Conservation (phyloP, 768 basidiomycete genomes). For the Russula griseocarnosa region DNA sequence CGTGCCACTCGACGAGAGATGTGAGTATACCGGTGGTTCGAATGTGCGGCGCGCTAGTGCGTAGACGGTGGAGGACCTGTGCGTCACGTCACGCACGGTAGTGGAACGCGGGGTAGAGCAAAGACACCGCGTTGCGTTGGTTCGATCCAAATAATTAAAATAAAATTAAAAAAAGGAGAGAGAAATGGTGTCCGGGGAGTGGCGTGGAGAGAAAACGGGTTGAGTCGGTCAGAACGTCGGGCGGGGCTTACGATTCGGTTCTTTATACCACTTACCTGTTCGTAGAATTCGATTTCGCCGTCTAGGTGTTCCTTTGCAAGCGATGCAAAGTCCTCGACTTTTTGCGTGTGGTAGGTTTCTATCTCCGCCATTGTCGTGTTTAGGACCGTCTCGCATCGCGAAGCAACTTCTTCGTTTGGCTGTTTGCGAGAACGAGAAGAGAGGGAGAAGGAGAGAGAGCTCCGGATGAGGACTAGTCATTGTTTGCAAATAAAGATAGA, state of each 20-base stretch:
- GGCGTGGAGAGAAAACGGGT: background rate
- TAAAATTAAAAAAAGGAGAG: no score
- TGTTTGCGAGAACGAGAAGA: slow-evolving; percentile 34
- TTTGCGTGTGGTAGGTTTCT: slow-evolving; percentile 72
- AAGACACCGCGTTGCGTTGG: background rate
- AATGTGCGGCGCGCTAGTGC: slow-evolving; percentile 53
- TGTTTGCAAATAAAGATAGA: background rate
- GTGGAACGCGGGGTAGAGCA: no score
- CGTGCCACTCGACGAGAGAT: slow-evolving; percentile 46
- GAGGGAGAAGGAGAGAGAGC: background rate
- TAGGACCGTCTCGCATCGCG: slow-evolving; percentile 81
- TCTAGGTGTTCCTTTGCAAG: slow-evolving; percentile 68
- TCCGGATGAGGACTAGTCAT: slow-evolving; percentile 5
- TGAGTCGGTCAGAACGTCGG: background rate
- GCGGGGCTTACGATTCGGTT: background rate
- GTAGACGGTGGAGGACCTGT: slow-evolving; percentile 57
- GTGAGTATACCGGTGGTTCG: slow-evolving; percentile 46
- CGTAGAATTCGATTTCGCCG: slow-evolving; percentile 71
- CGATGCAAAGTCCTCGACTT: slow-evolving; percentile 60
- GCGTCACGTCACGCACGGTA: background rate
- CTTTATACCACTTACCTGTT: slow-evolving; percentile 47
- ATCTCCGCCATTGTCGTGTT: slow-evolving; percentile 89
- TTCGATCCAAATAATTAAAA: background rate
- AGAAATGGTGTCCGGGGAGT: background rate
- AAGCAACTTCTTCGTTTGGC: slow-evolving; percentile 61